A percentile compares a stretch with the other conserved stretches of the same genome.
phyloP scores from a whole-genome alignment of 108 stramenopile genomes.

The Skeletonema marinoi region DNA sequence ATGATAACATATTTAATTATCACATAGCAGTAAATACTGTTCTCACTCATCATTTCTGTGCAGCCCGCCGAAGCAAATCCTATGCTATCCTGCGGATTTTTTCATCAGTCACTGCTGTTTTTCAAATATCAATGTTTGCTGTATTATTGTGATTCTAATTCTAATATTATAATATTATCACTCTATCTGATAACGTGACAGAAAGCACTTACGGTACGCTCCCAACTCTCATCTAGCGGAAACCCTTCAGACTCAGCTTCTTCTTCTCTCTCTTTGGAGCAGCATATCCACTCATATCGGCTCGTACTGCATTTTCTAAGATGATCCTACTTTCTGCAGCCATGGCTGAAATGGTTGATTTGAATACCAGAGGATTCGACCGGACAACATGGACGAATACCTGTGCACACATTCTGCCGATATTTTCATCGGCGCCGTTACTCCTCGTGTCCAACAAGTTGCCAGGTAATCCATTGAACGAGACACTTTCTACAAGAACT shows the following conservation, averaged over 20 bases:
- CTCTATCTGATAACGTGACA: too few relatives aligned
- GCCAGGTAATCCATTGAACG: slow-evolving; percentile 87
- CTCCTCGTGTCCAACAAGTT: slow-evolving; percentile 40
- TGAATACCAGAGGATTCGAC: slow-evolving; percentile 70
- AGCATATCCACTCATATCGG: slow-evolving; percentile 86
- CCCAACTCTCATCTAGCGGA: slow-evolving; percentile 8
- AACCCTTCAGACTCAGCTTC: slow-evolving; percentile 76
- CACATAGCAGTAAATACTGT: too few relatives aligned
- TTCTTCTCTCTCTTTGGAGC: slow-evolving; percentile 56
- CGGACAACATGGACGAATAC: slow-evolving; percentile 72
- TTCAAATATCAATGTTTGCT: too few relatives aligned
- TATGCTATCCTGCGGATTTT: too few relatives aligned
- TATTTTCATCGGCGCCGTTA: slow-evolving; percentile 40
- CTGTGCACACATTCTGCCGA: slow-evolving; percentile 83
- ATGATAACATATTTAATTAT: too few relatives aligned
- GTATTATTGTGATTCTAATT: too few relatives aligned
- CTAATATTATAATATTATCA: too few relatives aligned
- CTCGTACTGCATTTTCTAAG: slow-evolving; percentile 81
- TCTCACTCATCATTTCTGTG: too few relatives aligned
- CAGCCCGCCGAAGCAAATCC: too few relatives aligned
- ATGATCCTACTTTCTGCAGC: slow-evolving; percentile 60
- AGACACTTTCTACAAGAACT: slow-evolving; percentile 57
- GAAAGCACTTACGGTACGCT: neutral
- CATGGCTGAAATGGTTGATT: slow-evolving; percentile 57
- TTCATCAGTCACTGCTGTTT: too few relatives aligned